Conservation (phyloP, 306 rosid species). For the Pyrus communis region DNA sequence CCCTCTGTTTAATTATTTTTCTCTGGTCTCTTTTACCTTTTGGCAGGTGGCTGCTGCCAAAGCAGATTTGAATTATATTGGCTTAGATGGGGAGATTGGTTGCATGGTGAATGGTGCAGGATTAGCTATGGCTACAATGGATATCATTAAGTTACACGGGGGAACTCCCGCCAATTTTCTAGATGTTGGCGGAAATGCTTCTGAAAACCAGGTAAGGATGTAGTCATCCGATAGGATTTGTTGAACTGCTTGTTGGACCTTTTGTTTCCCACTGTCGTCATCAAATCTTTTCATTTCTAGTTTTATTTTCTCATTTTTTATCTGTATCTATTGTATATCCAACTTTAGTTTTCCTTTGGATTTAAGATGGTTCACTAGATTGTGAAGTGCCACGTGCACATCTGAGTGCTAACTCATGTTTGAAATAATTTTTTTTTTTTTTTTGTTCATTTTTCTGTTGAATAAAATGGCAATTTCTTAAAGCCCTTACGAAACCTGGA, state of each 20-base stretch:
- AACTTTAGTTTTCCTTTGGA: background rate
- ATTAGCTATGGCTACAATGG: conserved; percentile 99
- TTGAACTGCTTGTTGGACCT: conserved; percentile 1
- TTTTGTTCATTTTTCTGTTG: too few species aligned
- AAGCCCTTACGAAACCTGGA: background rate
- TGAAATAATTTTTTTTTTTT: background rate
- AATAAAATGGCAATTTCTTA: background rate
- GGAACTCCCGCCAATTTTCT: conserved; percentile 99
- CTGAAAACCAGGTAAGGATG: conserved; percentile 84
- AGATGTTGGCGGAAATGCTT: conserved; percentile 97
- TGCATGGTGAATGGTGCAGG: conserved; percentile 99
- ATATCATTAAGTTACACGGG: conserved; percentile 87
- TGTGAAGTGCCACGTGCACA: background rate
- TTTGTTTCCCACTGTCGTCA: background rate
- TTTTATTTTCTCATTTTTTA: background rate
- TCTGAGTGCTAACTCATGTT: background rate
- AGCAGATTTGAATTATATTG: conserved; percentile 93
- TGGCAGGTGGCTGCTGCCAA: conserved; percentile 86
- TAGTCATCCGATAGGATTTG: background rate
- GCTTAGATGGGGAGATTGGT: conserved; percentile 98
- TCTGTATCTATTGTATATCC: background rate
- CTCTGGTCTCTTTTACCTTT: conserved; percentile 18
- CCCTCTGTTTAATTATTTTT: background rate
- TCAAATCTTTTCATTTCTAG: background rate
- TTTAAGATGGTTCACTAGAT: background rate